Evolutionary conservation across 495 filamentous ascomycete genomes (phyloP).

Genomic region (Penicillium ucsense): DNA sequence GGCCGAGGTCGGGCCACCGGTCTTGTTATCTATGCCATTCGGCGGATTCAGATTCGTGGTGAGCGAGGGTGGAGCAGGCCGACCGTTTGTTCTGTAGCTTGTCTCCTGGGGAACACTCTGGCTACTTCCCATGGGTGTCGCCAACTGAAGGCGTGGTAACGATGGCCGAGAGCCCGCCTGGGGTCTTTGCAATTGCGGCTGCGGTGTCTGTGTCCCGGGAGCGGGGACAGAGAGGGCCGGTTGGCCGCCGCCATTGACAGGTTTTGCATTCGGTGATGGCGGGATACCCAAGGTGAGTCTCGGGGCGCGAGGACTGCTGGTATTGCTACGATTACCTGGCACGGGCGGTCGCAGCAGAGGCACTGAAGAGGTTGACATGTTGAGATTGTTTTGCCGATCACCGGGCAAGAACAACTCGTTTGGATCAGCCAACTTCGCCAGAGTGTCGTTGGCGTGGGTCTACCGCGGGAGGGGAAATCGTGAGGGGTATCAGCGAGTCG

Average conservation of each 20-base stretch:
- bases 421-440: constrained; percentile 36
- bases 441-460: constrained; percentile 21
- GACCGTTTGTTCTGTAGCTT: constrained; percentile 35
- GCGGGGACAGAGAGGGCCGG: constrained; percentile 17
- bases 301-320: constrained; percentile 51
- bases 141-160: constrained; percentile 65
- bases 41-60: constrained; percentile 57
- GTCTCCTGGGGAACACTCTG: constrained; percentile 54
- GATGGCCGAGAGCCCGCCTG: constrained; percentile 41
- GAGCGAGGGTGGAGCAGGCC: constrained; percentile 41
- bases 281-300: constrained; percentile 83
- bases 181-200: constrained; percentile 10
- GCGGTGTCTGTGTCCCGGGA: constrained; percentile 5
- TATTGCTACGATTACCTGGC: constrained; percentile 56
- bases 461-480: constrained; percentile 6
- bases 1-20: constrained; percentile 69
- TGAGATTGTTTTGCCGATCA: constrained; percentile 42
- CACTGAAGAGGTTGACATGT: constrained; percentile 71
- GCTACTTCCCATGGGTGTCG: constrained; percentile 71
- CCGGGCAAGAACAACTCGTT: constrained; percentile 41
- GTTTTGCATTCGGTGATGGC: constrained; percentile 68
- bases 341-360: constrained; percentile 80
- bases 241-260: constrained; percentile 39
- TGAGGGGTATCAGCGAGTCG: constrained; percentile 1
- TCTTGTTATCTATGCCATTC: constrained; percentile 62